Base-by-base conservation (phyloP, 371 early-diverging fungal species). In the Mucor plumbeus region DNA sequence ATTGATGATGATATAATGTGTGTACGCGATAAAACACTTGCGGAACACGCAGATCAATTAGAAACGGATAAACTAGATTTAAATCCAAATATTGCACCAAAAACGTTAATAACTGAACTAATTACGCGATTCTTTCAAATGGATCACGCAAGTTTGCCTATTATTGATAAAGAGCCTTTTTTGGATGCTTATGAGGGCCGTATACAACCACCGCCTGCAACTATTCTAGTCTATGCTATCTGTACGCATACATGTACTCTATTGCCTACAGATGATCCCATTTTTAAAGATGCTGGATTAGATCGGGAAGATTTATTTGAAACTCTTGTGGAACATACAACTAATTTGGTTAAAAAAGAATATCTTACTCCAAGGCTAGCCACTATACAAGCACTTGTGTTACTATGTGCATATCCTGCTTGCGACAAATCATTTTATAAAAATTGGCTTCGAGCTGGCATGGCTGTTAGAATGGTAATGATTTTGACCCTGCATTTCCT, bases 391-490 rank as follows among this genome's bases (percentile, higher is more conserved):
- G 78, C 80, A 6, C 65, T 83, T n/a, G 65, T 80, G 19, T 58
- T 83, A 26, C 65, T 83, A 7, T 76, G 74, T 34, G 70, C 64
- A 14, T 70, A 73, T 59, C 83, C 83, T 9, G 67, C 70, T 17
- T 73, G 65, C 31, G 65, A 72, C 5, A 63, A 69, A 19, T 67
- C 68, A 7, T 67, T 72, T 7, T 70, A 83, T 34, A 78, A 69
- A 41, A 78, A 77, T 35, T 83, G 83, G 83, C 61, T 83, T 34
- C 54, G 74, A 19, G 77, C 75, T 15, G 83, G 83, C 33, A 80
- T 83, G 83, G 80, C 80, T 9, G 75, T 83, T 11, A 68, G 83
- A 50, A 80, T 83, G 83, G 80, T 79, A 76, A 39, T 36, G 35
- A 3, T 1, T 26, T 26, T 26, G 26, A 26, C 26, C 26, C 26